These are phyloP conservation scores for Podaxis mareebaensis DNA, from an alignment of 768 basidiomycete genomes.

Conservation along the genomic window DNA sequence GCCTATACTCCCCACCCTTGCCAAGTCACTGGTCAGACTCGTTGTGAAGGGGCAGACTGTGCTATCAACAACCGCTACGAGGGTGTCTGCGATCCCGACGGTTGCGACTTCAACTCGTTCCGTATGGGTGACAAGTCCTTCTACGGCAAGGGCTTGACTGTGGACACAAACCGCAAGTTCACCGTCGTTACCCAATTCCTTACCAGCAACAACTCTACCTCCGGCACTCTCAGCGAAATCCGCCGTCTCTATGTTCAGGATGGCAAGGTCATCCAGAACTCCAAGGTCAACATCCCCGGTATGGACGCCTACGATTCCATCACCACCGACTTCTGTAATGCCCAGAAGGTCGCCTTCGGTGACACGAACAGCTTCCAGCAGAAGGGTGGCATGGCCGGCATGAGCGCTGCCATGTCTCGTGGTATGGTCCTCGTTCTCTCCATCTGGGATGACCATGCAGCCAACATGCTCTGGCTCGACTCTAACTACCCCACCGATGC, in stretches of 20 bases:
- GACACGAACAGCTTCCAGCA: conserved; percentile 46
- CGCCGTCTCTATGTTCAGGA: conserved; percentile 57
- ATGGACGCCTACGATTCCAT: conserved; percentile 40
- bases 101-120: conserved; percentile 66
- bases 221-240: conserved; percentile 52
- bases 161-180: conserved; percentile 52
- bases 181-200: conserved; percentile 63
- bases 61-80: conserved; percentile 37
- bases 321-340: conserved; percentile 48
- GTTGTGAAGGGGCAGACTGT: conserved; percentile 44
- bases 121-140: conserved; percentile 50
- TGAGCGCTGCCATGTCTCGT: conserved; percentile 34
- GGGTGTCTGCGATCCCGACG: conserved; percentile 54
- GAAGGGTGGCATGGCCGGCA: conserved; percentile 40
- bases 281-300: conserved; percentile 45
- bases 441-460: conserved; percentile 55
- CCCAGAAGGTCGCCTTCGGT: conserved; percentile 47
- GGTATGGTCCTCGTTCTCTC: conserved; percentile 52
- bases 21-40: conserved; percentile 36
- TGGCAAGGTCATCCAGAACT: conserved; percentile 52
- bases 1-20: conserved; percentile 58
- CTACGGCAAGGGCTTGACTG: conserved; percentile 47
- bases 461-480: conserved; percentile 59
- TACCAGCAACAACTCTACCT: conserved; percentile 43
- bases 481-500: conserved; percentile 40